Conservation (phyloP, 1,284 basidiomycete genomes). For the Marasmius sp. region DNA sequence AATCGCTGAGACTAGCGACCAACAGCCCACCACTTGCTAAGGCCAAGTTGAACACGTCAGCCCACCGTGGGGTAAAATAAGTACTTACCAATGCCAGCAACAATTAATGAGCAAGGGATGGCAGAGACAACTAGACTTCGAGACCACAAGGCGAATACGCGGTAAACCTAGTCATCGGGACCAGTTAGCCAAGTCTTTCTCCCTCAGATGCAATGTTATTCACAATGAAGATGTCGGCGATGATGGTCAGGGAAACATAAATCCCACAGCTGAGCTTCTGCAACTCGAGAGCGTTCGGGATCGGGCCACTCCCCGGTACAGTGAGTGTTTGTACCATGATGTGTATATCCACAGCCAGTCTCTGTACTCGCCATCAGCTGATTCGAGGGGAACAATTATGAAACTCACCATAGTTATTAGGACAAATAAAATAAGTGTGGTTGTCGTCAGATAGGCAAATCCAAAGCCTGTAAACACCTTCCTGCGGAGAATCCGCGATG, state of each 20-base stretch:
- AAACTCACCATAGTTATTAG: constrained; percentile 10
- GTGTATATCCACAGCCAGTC: constrained; percentile 12
- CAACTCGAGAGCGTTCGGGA: constrained; percentile 5
- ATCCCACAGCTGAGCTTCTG: constrained; percentile 9
- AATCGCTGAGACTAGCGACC: background rate
- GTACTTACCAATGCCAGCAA: constrained; percentile 5
- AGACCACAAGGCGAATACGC: constrained; percentile 6
- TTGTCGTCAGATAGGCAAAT: background rate
- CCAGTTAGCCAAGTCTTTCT: background rate
- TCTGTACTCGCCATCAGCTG: background rate
- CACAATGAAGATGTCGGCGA: constrained; percentile 13
- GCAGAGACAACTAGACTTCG: background rate
- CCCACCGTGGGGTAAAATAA: background rate
- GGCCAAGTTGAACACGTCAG: background rate
- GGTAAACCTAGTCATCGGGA: constrained; percentile 1
- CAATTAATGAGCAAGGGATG: background rate
- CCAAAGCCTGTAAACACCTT: constrained; percentile 3
- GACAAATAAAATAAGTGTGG: constrained; percentile 6
- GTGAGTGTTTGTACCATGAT: constrained; percentile 7
- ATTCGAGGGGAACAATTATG: background rate
- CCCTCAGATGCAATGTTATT: background rate
- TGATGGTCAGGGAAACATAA: constrained; percentile 9
- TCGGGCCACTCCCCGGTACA: constrained; percentile 3
- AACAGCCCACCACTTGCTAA: constrained; percentile 7
- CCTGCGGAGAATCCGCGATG: background rate